Conservation (phyloP, 75 land plant genomes). For the Cryptomeria japonica region DNA sequence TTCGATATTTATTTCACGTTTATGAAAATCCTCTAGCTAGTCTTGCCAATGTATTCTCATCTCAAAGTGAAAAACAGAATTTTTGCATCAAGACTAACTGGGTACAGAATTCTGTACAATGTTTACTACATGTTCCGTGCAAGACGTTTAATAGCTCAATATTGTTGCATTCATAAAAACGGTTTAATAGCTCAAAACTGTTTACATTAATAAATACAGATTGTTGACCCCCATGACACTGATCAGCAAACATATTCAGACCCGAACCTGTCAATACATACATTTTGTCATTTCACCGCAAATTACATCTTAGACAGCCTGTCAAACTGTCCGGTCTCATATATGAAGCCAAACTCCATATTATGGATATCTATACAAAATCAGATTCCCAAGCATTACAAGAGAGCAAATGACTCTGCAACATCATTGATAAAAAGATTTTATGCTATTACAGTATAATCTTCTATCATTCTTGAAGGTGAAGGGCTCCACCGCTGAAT, state of each 20-base stretch:
- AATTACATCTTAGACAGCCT: neutral
- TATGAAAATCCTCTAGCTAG: too few species aligned
- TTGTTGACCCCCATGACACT: neutral
- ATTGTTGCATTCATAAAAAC: too few species aligned
- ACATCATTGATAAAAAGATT: neutral
- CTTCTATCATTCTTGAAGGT: conserved; percentile 4
- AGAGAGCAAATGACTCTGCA: neutral
- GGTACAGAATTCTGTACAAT: neutral
- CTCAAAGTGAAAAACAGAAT: neutral
- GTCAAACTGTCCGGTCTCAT: neutral
- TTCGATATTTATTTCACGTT: neutral
- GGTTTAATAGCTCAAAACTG: neutral
- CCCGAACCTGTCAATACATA: neutral
- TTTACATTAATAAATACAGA: neutral
- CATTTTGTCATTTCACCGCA: neutral
- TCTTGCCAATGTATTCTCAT: neutral
- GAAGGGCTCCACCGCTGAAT: neutral
- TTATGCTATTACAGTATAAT: neutral
- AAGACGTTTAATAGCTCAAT: too few species aligned
- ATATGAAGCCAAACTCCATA: neutral
- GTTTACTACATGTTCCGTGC: too few species aligned
- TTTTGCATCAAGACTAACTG: neutral
- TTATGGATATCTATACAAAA: too few species aligned
- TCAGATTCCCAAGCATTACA: neutral
- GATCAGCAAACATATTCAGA: neutral